Base-by-base conservation (phyloP, 768 basidiomycete genomes). In the Royoungia palumana region DNA sequence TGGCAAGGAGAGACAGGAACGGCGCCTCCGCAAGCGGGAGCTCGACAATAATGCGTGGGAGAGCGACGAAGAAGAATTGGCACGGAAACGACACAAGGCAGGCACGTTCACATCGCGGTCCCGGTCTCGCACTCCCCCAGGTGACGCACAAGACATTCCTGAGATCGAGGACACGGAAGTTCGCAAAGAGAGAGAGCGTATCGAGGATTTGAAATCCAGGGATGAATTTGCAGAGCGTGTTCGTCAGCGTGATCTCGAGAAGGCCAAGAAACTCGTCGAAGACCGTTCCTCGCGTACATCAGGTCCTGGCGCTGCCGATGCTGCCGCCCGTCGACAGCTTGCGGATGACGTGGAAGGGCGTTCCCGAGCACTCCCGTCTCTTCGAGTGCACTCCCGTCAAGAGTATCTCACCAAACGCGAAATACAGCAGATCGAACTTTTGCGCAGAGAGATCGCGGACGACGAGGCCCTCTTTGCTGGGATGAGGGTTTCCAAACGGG, bases 321-420 rank as follows among this genome's bases (percentile, higher is more conserved):
- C 91, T 22, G 83, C 87, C 17, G 77, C 83, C 53, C 77, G 94
- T 56, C 79, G 89, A 53, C 78, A 83, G 49, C 74, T 97, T 5
- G 94, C 89, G 16, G 91, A 96, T 56, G 87, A 93, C 63, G 55
- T 76, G 7, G 77, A 78, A 54, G 82, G 82, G 25, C 79, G 82
- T 39, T 56, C 58, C 3, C 49, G 61, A 43, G 81, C 80, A 46
- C 65, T 85, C 19, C 83, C 94, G 1, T 83, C 82, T 12, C 75
- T 98, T 7, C 83, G 96, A 35, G 75, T 89, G 49, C 89, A 87
- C 59, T 94, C 94, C 2, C 85, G 96, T 45, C 89, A 98, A 64
- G 91, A 94, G 67, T 99, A 99, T 62, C 78, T 99, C 53, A 88
- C 91, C 20, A 98, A 98, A 64, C 88, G 96, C 61, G 96, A 99